A percentile compares a stretch with the other conserved stretches of the same genome.
phyloP scores from a whole-genome alignment of 2,329 filamentous ascomycete genomes.

The Colletotrichum sp. region DNA sequence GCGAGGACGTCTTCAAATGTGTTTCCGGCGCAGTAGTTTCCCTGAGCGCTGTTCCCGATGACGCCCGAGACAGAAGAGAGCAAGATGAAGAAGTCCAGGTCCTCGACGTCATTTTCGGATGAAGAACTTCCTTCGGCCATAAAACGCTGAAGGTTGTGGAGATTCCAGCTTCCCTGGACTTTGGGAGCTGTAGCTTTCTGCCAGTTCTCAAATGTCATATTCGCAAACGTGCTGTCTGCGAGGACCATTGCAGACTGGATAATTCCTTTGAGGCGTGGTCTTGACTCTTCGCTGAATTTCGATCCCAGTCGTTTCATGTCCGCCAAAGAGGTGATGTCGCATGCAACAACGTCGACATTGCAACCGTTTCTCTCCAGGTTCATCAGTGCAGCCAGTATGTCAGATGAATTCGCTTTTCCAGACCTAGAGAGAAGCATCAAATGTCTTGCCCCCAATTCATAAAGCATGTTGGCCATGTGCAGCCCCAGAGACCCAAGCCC shows the following conservation, averaged over 20 bases:
- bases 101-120: background rate
- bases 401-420: conserved; percentile 20
- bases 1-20: conserved; percentile 22
- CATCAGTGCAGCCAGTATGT: conserved; percentile 16
- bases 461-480: conserved; percentile 28
- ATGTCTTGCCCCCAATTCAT: conserved; percentile 28
- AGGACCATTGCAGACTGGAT: conserved; percentile 37
- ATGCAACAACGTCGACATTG: conserved; percentile 7
- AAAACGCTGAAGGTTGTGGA: background rate
- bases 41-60: conserved; percentile 20
- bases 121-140: background rate
- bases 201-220: conserved; percentile 22
- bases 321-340: conserved; percentile 22
- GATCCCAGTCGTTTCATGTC: conserved; percentile 7
- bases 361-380: conserved; percentile 23
- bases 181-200: conserved; percentile 18
- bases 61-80: conserved; percentile 23
- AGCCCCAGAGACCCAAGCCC: conserved; percentile 31
- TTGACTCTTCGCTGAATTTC: conserved; percentile 24
- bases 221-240: conserved; percentile 13
- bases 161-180: conserved; percentile 18
- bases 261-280: conserved; percentile 22
- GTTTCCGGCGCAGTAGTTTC: conserved; percentile 24
- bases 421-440: conserved; percentile 34
- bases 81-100: conserved; percentile 22